Evolutionary conservation across 805 yeast species (phyloP), one percentile per base, ranked within the genome.

Genomic region (Teunomyces lycoperdinae): DNA sequence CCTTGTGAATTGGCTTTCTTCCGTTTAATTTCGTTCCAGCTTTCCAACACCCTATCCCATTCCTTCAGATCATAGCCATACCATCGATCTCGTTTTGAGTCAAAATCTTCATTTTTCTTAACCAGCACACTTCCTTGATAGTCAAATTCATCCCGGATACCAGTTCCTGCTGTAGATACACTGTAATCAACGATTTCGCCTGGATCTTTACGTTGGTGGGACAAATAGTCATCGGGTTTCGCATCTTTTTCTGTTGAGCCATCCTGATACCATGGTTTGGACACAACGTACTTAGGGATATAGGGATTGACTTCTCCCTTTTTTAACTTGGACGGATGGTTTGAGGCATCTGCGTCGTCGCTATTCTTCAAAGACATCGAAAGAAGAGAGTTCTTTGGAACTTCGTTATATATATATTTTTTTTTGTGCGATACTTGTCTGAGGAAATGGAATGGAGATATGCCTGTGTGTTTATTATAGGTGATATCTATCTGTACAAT

Each of bases 41-140:
- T 68, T 44, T 66, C 61, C 5, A 81, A 55, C 28, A 78, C 76
- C 9, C 73, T 67, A 42, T 74, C 77, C 70, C 86, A 87, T 45
- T 85, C 89, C 9, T 72, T 69, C 1, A 80, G 74, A 41, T 85
- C 83, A 60, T 81, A 87, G 0, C 96, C 96, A 58, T 79, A 85
- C 96, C 94, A 88, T 49, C 89, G 72, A 64, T 88, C 96, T 49
- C 90, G 68, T 52, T 84, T 85, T 9, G 83, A 77, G 57, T 87
- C 95, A 76, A 83, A 88, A 41, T 76, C 78, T 26, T 64, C 68
- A 2, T 59, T 67, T 43, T 58, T 63, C 41, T 54, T 64, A 42
- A 41, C 50, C n/a, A 27, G 20, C 9, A 41, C 34, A 9, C 24
- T 34, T 11, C 55, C 60, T 2, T 50, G 36, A 9, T 46, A 42